A percentile compares a stretch with the other conserved stretches of the same genome.
phyloP scores from a whole-genome alignment of 305 asterid genomes.

The Plantago coronopus region DNA sequence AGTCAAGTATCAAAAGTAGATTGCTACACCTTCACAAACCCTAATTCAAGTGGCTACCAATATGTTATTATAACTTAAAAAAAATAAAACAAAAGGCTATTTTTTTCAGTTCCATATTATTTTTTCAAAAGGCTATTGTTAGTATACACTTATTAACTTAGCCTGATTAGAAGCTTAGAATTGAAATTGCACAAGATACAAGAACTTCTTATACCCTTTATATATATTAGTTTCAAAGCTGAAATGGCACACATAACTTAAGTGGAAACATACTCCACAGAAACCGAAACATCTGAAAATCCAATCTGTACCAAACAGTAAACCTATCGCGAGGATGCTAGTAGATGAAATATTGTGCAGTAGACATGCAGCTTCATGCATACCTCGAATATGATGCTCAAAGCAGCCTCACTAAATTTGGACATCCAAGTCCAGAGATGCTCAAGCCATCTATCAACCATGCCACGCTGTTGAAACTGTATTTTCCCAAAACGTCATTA shows the following conservation, averaged over 20 bases:
- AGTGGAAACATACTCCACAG: neutral
- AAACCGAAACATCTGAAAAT: slow-evolving; percentile 16
- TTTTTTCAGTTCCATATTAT: neutral
- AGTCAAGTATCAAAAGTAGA: no score
- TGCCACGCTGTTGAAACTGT: slow-evolving; percentile 80
- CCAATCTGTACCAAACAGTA: slow-evolving; percentile 12
- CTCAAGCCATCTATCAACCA: slow-evolving; percentile 92
- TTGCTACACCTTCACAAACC: no score
- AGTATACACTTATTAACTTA: neutral
- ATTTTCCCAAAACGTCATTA: slow-evolving; percentile 25
- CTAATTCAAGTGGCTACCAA: no score
- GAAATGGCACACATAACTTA: slow-evolving; percentile 1
- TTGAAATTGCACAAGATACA: neutral
- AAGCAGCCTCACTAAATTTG: slow-evolving; percentile 68
- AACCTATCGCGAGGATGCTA: slow-evolving; percentile 5
- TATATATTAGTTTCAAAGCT: neutral
- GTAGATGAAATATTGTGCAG: slow-evolving; percentile 14
- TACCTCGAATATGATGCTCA: slow-evolving; percentile 71
- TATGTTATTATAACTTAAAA: neutral
- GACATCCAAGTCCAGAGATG: slow-evolving; percentile 84
- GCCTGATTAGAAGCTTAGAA: neutral
- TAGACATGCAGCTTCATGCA: slow-evolving; percentile 22
- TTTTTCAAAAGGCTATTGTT: no score
- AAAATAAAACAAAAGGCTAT: neutral
- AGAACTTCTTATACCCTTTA: neutral